phyloP scores from a whole-genome alignment of 805 yeast genomes.

The Zygosaccharomyces rouxii region DNA sequence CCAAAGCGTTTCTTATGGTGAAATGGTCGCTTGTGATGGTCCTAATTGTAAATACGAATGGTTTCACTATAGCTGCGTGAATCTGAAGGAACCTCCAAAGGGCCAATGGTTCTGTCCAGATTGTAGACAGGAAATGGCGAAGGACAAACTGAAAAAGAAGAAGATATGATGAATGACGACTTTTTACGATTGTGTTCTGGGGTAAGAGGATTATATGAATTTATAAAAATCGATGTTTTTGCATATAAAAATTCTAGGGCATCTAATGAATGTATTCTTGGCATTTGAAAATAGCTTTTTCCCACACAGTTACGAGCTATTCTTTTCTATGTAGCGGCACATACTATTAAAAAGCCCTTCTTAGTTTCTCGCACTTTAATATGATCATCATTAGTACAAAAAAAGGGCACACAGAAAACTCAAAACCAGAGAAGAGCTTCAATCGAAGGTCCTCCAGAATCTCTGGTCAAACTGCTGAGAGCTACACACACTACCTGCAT shows the following conservation, averaged over 20 bases:
- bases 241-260: too few relatives aligned
- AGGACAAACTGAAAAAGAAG: conserved; percentile 28
- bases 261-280: too few relatives aligned
- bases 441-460: background rate
- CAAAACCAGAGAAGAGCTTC: background rate
- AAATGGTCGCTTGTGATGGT: conserved; percentile 95
- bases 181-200: background rate
- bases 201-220: background rate
- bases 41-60: conserved; percentile 84
- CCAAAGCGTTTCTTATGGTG: conserved; percentile 90
- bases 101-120: conserved; percentile 95
- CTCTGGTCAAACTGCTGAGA: background rate
- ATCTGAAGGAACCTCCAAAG: conserved; percentile 79
- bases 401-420: background rate
- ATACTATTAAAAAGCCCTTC: background rate
- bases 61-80: conserved; percentile 97
- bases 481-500: background rate
- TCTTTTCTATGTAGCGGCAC: background rate
- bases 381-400: background rate
- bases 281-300: too few relatives aligned
- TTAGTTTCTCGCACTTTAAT: background rate
- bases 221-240: background rate
- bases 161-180: background rate
- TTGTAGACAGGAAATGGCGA: conserved; percentile 47
- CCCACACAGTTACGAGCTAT: background rate